phyloP scores from a whole-genome alignment of 1,139 yeast genomes.

The Diutina neorugosa region DNA sequence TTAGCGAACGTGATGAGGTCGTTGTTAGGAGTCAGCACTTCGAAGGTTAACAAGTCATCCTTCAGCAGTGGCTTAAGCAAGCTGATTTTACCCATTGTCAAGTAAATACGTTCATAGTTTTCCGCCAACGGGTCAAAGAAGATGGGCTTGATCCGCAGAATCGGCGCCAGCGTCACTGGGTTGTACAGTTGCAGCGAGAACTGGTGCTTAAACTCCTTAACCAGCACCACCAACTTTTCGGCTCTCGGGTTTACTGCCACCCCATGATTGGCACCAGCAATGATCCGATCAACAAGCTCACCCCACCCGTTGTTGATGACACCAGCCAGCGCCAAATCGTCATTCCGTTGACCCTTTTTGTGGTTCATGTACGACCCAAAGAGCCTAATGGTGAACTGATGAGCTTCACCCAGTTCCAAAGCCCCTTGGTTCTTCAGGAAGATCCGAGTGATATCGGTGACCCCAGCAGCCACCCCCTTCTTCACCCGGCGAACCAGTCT shows the following conservation, averaged over 20 bases:
- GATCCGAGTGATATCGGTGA: slow-evolving; percentile 70
- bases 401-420: slow-evolving; percentile 48
- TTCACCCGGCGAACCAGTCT: slow-evolving; percentile 36
- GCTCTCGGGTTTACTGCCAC: slow-evolving; percentile 79
- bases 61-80: slow-evolving; percentile 20
- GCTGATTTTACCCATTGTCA: slow-evolving; percentile 41
- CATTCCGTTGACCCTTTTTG: slow-evolving; percentile 8
- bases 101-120: slow-evolving; percentile 47
- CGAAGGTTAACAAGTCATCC: slow-evolving; percentile 35
- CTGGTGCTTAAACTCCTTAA: slow-evolving; percentile 63
- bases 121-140: slow-evolving; percentile 53
- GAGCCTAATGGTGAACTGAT: slow-evolving; percentile 59
- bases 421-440: slow-evolving; percentile 58
- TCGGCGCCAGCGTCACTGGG: slow-evolving; percentile 17
- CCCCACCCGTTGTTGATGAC: slow-evolving; percentile 74
- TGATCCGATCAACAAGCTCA: slow-evolving; percentile 67
- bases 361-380: slow-evolving; percentile 52
- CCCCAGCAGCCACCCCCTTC: slow-evolving; percentile 84
- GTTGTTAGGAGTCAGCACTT: slow-evolving; percentile 35
- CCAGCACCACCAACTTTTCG: slow-evolving; percentile 54
- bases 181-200: slow-evolving; percentile 11
- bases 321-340: slow-evolving; percentile 3
- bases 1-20: slow-evolving; percentile 44
- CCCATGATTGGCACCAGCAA: slow-evolving; percentile 66
- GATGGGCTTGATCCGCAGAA: slow-evolving; percentile 50